A percentile compares a stretch with the other conserved stretches of the same genome.
These are phyloP conservation scores for Atkinsonella hypoxylon DNA, from an alignment of 2,329 filamentous ascomycete genomes.

Conservation along the genomic window DNA sequence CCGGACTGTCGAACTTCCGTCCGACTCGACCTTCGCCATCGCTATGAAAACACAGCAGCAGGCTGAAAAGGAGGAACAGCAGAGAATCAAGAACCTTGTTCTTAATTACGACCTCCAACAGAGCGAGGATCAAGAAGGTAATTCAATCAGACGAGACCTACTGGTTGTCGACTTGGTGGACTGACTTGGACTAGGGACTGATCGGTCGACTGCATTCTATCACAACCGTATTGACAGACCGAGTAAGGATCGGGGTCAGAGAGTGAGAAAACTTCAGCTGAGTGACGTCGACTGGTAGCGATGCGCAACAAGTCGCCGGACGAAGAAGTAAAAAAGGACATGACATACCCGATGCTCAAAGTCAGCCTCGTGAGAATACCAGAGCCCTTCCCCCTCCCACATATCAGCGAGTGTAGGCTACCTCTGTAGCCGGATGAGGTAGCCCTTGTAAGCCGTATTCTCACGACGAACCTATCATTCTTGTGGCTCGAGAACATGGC, in stretches of 20 bases:
- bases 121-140: conserved; percentile 69
- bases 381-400: background rate
- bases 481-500: background rate
- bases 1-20: conserved; percentile 76
- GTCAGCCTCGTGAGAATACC: background rate
- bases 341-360: background rate
- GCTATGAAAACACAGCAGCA: conserved; percentile 95
- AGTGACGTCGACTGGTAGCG: conserved; percentile 94
- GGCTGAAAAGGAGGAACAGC: conserved; percentile 90
- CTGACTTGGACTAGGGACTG: conserved; percentile 29
- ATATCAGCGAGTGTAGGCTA: background rate
- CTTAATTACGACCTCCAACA: conserved; percentile 92
- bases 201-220: conserved; percentile 35
- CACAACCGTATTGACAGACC: conserved; percentile 45
- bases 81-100: conserved; percentile 95
- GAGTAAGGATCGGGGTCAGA: conserved; percentile 59
- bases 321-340: background rate
- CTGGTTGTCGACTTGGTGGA: background rate
- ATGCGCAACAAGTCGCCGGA: background rate
- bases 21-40: conserved; percentile 87
- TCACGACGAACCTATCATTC: no score
- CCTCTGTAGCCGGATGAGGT: background rate
- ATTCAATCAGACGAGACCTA: conserved; percentile 14
- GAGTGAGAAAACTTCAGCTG: conserved; percentile 80
- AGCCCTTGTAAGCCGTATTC: background rate